phyloP scores from a whole-genome alignment of 192 early-diverging fungal genomes.

The Podila verticillata region DNA sequence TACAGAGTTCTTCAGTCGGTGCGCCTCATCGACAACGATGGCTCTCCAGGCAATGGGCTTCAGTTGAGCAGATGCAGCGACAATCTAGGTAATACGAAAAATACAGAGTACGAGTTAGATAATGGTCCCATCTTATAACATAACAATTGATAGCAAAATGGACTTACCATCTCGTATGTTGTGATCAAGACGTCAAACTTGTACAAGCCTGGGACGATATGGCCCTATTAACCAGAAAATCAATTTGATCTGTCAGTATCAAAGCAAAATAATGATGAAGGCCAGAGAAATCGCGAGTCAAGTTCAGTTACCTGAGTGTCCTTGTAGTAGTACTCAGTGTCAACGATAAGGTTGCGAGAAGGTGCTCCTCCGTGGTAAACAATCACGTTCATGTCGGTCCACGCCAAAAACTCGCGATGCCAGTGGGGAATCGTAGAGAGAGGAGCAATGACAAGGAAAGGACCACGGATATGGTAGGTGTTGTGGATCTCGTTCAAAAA shows the following conservation, averaged over 20 bases:
- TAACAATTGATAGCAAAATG: no score
- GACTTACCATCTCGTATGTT: conserved; percentile 59
- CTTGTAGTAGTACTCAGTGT: conserved; percentile 76
- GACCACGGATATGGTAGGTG: conserved; percentile 71
- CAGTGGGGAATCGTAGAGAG: conserved; percentile 71
- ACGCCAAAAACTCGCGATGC: conserved; percentile 62
- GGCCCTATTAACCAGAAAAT: conserved; percentile 35
- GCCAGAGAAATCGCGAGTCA: background rate
- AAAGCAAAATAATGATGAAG: no score
- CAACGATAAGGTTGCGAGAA: conserved; percentile 79
- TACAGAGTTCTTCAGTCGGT: conserved; percentile 85
- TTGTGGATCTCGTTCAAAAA: conserved; percentile 77
- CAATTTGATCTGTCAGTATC: no score
- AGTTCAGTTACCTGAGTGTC: conserved; percentile 36
- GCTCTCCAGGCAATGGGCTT: conserved; percentile 76
- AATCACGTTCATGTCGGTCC: conserved; percentile 50
- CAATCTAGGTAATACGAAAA: conserved; percentile 36
- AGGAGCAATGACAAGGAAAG: conserved; percentile 77
- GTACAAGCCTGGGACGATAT: conserved; percentile 57
- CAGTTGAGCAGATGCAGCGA: conserved; percentile 70
- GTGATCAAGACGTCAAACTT: conserved; percentile 73
- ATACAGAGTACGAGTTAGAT: background rate
- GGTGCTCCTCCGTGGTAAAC: conserved; percentile 70
- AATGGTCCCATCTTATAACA: background rate
- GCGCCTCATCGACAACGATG: conserved; percentile 86